These are phyloP conservation scores for Candida awuae DNA, from an alignment of 805 yeast genomes.

Conservation along the genomic window DNA sequence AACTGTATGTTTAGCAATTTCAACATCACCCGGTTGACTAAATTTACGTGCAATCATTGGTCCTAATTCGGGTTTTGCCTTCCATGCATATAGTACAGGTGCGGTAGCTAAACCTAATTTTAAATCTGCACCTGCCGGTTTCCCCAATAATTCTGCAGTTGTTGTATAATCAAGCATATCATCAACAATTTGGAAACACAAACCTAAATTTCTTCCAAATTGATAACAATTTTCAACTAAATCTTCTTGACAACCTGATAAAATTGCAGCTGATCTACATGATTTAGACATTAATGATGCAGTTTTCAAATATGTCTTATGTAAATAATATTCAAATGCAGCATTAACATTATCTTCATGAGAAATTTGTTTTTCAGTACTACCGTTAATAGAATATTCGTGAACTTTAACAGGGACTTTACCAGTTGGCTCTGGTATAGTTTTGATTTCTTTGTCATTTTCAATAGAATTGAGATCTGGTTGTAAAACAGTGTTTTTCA, in stretches of 20 bases:
- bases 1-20: slow-evolving; percentile 71
- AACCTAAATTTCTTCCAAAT: slow-evolving; percentile 87
- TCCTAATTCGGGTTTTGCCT: slow-evolving; percentile 75
- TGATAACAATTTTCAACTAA: slow-evolving; percentile 83
- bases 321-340: slow-evolving; percentile 92
- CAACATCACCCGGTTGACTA: slow-evolving; percentile 72
- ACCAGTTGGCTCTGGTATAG: slow-evolving; percentile 52
- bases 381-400: slow-evolving; percentile 44
- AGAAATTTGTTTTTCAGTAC: slow-evolving; percentile 26
- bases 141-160: slow-evolving; percentile 78
- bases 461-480: slow-evolving; percentile 36
- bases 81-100: slow-evolving; percentile 94
- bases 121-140: slow-evolving; percentile 93
- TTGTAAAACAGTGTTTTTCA: slow-evolving; percentile 79
- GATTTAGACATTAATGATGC: slow-evolving; percentile 93
- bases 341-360: slow-evolving; percentile 65
- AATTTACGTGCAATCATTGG: slow-evolving; percentile 79
- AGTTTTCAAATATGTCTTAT: slow-evolving; percentile 91
- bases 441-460: slow-evolving; percentile 37
- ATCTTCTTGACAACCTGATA: slow-evolving; percentile 71
- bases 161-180: slow-evolving; percentile 93
- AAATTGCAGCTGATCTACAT: slow-evolving; percentile 85
- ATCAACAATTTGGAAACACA: slow-evolving; percentile 94
- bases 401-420: slow-evolving; percentile 52
- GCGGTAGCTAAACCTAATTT: slow-evolving; percentile 95